Percentiles rank a stretch among this genome's conserved stretches.
phyloP scores from a whole-genome alignment of 208 protist genomes.

The Acanthamoeba culbertsoni region DNA sequence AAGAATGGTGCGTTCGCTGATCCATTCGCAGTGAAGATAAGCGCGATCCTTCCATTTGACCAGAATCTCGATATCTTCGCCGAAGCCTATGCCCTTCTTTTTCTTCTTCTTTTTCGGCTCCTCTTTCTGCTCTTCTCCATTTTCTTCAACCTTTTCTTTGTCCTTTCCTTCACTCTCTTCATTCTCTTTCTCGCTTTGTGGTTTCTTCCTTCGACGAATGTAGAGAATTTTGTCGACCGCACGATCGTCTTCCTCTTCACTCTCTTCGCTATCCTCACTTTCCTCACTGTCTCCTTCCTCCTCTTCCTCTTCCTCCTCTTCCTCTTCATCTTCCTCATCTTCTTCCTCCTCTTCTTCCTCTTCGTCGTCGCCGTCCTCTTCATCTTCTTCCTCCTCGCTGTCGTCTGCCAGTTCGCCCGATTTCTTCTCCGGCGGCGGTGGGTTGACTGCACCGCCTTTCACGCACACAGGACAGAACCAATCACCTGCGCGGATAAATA shows the following conservation, averaged over 20 bases:
- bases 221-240: neutral
- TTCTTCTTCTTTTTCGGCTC: neutral
- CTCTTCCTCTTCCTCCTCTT: neutral
- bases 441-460: neutral
- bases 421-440: neutral
- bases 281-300: neutral
- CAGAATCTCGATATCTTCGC: conserved; percentile 27
- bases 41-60: conserved; percentile 61
- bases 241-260: neutral
- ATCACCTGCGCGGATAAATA: neutral
- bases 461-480: conserved; percentile 36
- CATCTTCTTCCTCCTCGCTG: neutral
- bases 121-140: neutral
- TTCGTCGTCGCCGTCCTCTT: neutral
- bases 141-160: neutral
- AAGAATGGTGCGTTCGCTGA: neutral
- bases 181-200: neutral
- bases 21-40: conserved; percentile 37
- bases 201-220: neutral
- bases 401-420: neutral
- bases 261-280: neutral
- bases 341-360: neutral
- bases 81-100: conserved; percentile 12
- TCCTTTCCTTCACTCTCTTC: neutral
- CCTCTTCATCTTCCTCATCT: neutral